Percentiles rank a stretch among this genome's conserved stretches.
Conservation (phyloP, 352 stramenopile species). For the Globisporangium takayamanum region DNA sequence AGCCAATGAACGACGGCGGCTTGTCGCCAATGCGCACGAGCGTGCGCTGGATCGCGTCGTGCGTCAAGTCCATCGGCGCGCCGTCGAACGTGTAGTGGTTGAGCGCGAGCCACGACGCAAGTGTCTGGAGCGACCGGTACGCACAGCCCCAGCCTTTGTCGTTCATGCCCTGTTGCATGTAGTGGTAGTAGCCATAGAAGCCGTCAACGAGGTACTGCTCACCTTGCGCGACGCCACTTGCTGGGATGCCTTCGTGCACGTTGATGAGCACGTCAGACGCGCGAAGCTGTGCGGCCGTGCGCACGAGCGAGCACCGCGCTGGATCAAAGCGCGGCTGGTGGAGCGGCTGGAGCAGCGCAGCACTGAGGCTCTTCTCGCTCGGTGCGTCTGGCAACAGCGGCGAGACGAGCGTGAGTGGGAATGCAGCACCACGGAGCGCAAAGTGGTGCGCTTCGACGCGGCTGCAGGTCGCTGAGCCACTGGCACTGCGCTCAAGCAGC, state of each 20-base stretch:
- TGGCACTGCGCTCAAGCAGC: conserved; percentile 1
- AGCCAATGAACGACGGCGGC: conserved; percentile 51
- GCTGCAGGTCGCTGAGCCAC: not conserved
- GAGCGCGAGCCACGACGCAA: conserved; percentile 72
- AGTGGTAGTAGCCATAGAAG: conserved; percentile 85
- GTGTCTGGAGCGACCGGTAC: conserved; percentile 81
- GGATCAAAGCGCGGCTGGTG: conserved; percentile 35
- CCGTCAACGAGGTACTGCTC: conserved; percentile 56
- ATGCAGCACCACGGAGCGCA: conserved; percentile 33
- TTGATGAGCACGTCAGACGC: conserved; percentile 55
- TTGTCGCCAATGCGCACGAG: conserved; percentile 83
- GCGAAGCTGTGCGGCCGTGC: conserved; percentile 22
- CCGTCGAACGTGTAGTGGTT: conserved; percentile 49
- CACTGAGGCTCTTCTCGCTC: conserved; percentile 12
- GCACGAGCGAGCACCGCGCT: conserved; percentile 32
- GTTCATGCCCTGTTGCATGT: conserved; percentile 70
- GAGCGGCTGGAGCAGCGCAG: conserved; percentile 36
- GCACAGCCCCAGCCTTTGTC: conserved; percentile 89
- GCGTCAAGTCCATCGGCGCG: conserved; percentile 28
- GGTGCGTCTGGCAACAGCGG: conserved; percentile 10
- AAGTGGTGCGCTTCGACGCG: conserved; percentile 36
- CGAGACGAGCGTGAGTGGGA: conserved; percentile 33
- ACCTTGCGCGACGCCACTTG: conserved; percentile 27
- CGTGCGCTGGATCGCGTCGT: conserved; percentile 68
- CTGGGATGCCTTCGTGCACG: conserved; percentile 58